Evolutionary conservation across 108 stramenopile genomes (phyloP), one percentile per base, ranked within the genome.

Genomic region (Pseudonitzschia multiseries): DNA sequence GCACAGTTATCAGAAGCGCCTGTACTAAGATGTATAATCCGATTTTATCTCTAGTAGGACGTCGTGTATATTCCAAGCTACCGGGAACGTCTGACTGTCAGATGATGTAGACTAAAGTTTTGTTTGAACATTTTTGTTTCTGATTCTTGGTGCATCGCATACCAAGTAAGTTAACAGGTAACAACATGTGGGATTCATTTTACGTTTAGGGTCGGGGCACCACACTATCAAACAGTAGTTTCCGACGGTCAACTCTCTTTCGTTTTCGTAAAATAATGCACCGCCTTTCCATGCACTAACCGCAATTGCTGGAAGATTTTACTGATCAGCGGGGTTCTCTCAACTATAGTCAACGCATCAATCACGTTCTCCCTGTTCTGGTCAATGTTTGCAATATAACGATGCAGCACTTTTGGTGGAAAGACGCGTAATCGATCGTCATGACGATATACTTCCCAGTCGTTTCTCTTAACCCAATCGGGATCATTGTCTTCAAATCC

Each of bases 1-100:
- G 24, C 96, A 99, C 91, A 95, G 95, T 69, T 98, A 97, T 79
- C 92, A 96, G 62, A 97, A 98, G 81, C 86, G 96, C 22, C 87
- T 93, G 14, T 96, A 92, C 78, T 93, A 87, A 62, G 28, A 17
- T 20, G 54, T 48, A 48, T 3, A 48, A 48, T 36, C 2, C 36
- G 36, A 10, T 48, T 14, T 14, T 10, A 48, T 8, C 9, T 18
- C 46, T 2, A 8, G 12, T 48, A 8, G 12, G 18, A 14, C 46
- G 14, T 18, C 18, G 4, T 48, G 46, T 48, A 14, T 48, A 48
- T 48, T 48, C 18, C 2, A 48, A 48, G 42, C 8, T 42, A 42
- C 42, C 42, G 8, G 42, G 42, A 42, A 42, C 42, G 8, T 42
- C 6, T 42, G 8, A 42, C 10, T n/a, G 42, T 42, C 10, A 42